A percentile compares a stretch with the other conserved stretches of the same genome.
phyloP scores from a whole-genome alignment of 495 filamentous ascomycete species.

The Penicillium simplicissimum region DNA sequence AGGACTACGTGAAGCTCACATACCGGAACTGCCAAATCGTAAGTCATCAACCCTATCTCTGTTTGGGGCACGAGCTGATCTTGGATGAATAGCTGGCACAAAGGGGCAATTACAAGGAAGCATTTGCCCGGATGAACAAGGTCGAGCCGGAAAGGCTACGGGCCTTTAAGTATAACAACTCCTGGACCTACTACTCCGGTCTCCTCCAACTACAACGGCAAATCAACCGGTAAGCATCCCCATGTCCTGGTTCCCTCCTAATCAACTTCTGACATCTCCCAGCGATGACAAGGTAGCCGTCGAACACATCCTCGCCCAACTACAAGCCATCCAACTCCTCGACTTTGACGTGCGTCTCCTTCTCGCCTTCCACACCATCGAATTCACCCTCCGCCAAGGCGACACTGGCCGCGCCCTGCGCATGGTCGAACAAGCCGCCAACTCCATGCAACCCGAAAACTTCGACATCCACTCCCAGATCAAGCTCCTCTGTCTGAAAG shows the following conservation, averaged over 20 bases:
- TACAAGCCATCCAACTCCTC: slow-evolving; percentile 53
- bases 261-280: slow-evolving; percentile 22
- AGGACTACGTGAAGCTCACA: slow-evolving; percentile 73
- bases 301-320: slow-evolving; percentile 62
- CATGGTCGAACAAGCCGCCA: slow-evolving; percentile 66
- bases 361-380: slow-evolving; percentile 68
- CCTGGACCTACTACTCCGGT: slow-evolving; percentile 73
- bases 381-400: slow-evolving; percentile 64
- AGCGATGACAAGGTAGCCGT: slow-evolving; percentile 69
- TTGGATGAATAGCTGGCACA: slow-evolving; percentile 48
- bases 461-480: slow-evolving; percentile 76
- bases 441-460: slow-evolving; percentile 64
- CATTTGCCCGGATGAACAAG: slow-evolving; percentile 64
- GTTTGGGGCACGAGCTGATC: slow-evolving; percentile 19
- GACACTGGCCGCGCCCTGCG: slow-evolving; percentile 64
- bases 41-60: slow-evolving; percentile 17
- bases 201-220: slow-evolving; percentile 70
- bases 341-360: slow-evolving; percentile 73
- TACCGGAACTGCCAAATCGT: slow-evolving; percentile 60
- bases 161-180: slow-evolving; percentile 75
- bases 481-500: slow-evolving; percentile 74
- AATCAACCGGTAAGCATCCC: slow-evolving; percentile 56
- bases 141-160: slow-evolving; percentile 66
- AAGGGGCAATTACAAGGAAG: slow-evolving; percentile 72
- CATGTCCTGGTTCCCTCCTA: neutral